phyloP scores from a whole-genome alignment of 805 yeast species.

The Metschnikowia kofuensis region DNA sequence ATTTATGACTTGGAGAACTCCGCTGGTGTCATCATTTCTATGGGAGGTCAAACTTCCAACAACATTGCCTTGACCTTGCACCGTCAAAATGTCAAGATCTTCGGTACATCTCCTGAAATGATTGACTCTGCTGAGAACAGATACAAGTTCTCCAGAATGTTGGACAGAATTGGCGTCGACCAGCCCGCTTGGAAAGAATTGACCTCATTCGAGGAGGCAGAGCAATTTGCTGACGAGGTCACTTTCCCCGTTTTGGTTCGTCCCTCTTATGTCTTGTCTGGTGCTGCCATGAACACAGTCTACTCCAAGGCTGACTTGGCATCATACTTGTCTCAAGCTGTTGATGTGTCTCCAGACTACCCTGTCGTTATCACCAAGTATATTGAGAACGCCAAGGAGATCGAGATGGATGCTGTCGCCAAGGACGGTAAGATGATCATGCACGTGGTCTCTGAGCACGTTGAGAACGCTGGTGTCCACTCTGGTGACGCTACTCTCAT shows the following conservation, averaged over 20 bases:
- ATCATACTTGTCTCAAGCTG: conserved; percentile 87
- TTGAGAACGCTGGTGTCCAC: conserved; percentile 98
- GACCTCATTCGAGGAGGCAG: conserved; percentile 90
- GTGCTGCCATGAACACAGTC: conserved; percentile 99
- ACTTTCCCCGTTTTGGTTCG: conserved; percentile 94
- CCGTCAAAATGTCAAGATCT: conserved; percentile 90
- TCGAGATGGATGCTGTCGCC: conserved; percentile 99
- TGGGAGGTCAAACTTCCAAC: conserved; percentile 99
- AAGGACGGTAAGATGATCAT: conserved; percentile 88
- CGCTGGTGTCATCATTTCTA: conserved; percentile 87
- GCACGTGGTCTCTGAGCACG: conserved; percentile 98
- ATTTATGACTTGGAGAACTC: conserved; percentile 90
- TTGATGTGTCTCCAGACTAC: conserved; percentile 94
- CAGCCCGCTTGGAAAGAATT: conserved; percentile 99
- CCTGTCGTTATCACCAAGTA: conserved; percentile 97
- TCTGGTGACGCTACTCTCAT: conserved; percentile 98
- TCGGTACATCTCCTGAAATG: conserved; percentile 98
- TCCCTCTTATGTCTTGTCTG: conserved; percentile 95
- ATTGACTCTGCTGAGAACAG: conserved; percentile 98
- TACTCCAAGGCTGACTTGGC: conserved; percentile 87
- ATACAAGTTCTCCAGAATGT: conserved; percentile 95
- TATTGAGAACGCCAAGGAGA: conserved; percentile 95
- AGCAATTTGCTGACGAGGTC: conserved; percentile 84
- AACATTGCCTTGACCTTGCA: conserved; percentile 88
- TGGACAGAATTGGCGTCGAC: conserved; percentile 94